phyloP scores from a whole-genome alignment of 2,329 filamentous ascomycete species.

The Ophiocordyceps unilateralis region DNA sequence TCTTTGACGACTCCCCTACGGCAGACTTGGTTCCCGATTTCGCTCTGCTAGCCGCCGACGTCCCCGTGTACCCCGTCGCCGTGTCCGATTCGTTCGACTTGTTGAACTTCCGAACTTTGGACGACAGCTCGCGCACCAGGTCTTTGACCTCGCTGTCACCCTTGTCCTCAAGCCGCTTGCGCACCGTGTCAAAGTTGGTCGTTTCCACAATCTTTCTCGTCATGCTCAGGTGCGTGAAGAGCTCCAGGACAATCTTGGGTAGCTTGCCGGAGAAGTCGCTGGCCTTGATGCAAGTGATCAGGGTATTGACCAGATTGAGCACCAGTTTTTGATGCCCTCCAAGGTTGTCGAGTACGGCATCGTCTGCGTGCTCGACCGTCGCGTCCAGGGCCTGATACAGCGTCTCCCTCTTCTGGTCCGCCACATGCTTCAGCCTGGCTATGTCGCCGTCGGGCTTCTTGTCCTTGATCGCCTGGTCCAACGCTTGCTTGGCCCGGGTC shows the following conservation, averaged over 20 bases:
- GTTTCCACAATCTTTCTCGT: slow-evolving; percentile 44
- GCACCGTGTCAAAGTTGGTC: slow-evolving; percentile 47
- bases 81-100: slow-evolving; percentile 16
- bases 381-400: slow-evolving; percentile 34
- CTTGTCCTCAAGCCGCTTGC: slow-evolving; percentile 45
- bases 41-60: slow-evolving; percentile 20
- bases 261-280: slow-evolving; percentile 34
- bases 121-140: slow-evolving; percentile 39
- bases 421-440: slow-evolving; percentile 20
- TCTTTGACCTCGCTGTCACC: slow-evolving; percentile 47
- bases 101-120: slow-evolving; percentile 23
- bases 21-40: slow-evolving; percentile 16
- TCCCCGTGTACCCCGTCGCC: slow-evolving; percentile 20
- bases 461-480: slow-evolving; percentile 25
- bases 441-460: slow-evolving; percentile 19
- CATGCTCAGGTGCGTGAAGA: slow-evolving; percentile 46
- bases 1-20: slow-evolving; percentile 13
- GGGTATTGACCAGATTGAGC: slow-evolving; percentile 32
- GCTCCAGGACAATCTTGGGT: slow-evolving; percentile 36
- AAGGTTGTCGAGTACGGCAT: slow-evolving; percentile 37
- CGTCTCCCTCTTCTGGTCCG: slow-evolving; percentile 27
- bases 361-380: slow-evolving; percentile 35
- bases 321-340: slow-evolving; percentile 40
- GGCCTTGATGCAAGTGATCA: slow-evolving; percentile 35
- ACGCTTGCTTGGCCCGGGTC: slow-evolving; percentile 27